Evolutionary conservation across 495 filamentous ascomycete species (phyloP), one percentile per base, ranked within the genome.

Genomic region (Chaetomium fimeti): DNA sequence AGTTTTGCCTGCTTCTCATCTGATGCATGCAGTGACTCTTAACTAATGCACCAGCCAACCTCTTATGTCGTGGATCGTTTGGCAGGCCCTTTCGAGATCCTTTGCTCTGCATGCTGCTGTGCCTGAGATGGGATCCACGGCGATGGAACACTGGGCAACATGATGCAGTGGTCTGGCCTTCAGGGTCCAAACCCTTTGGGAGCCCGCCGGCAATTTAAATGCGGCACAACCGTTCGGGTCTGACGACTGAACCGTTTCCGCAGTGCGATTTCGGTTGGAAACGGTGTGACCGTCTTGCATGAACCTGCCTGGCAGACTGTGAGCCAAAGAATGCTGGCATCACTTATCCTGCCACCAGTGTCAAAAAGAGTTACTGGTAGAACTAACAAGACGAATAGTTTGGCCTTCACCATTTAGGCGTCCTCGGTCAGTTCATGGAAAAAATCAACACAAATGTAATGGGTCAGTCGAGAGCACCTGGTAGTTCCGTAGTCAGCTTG

Each of bases 71-170:
- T 43, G 40, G 40, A 43, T 6, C 16, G 16, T 15, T 43, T 15
- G 13, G 40, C 40, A 43, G 15, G 40, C 40, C 13, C 40, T 43
- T 16, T 43, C 40, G 15, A 43, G 40, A 36, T 36, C 5, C 32
- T 9, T 11, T 43, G 13, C 40, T 16, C 40, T 13, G 16, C 40
- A 43, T 43, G 40, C 40, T 43, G 54, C 22, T 18, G 36, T 43
- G 54, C 36, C 54, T 42, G 29, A 5, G 9, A 57, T n/a, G n/a
- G n/a, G n/a, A 27, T 56, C 29, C 55, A 7, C 55, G 12, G 38
- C 55, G 24, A 42, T 57, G 55, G 55, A 45, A 57, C 55, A 42
- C 4, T 38, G 3, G 15, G 22, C 55, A 40, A 28, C 55, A 57
- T 42, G 13, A 57, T 57, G 55, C 55, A 25, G 55, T 45, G 38